Evolutionary conservation across 805 yeast species (phyloP), one percentile per base, ranked within the genome.

Genomic region (Ogataea salicorniae): DNA sequence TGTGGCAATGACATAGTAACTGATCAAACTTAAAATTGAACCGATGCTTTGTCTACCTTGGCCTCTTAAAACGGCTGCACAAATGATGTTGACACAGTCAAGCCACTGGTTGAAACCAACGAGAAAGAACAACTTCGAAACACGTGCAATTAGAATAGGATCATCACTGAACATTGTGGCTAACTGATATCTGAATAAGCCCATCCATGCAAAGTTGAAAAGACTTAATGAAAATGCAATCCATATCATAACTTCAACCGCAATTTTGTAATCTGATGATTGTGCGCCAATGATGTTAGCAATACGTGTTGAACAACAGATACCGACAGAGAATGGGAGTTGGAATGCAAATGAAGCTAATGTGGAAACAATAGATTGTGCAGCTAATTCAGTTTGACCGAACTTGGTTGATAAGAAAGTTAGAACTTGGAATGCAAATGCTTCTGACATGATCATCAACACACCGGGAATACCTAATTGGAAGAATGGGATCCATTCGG

Each of bases 11-110:
- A 69, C 50, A 53, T 78, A 78, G 54, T 76, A 78, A 43, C 74
- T 65, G 17, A 74, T 51, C 22, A 77, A 49, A 57, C 75, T 75
- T 46, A 76, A 60, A 39, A 68, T 56, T 1, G 81, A 79, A 1
- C 81, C 83, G 37, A 77, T 71, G 48, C 68, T 68, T 54, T 77
- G 83, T 52, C 81, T 58, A 5, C 81, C 81, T 55, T 77, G 81
- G 20, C 81, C 81, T 51, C 81, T 60, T 51, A 77, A 66, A 5
- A 76, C 59, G 0, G 81, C 80, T 1, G 73, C 74, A 39, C 76
- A 64, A 6, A 73, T 57, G 46, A 79, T 72, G 23, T 76, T 63
- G 42, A 75, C 55, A 45, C 74, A 71, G 51, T 77, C 81, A 50
- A 73, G 68, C 38, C 76, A 62, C 57, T 77, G 81, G 52, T 74